A percentile compares a stretch with the other conserved stretches of the same genome.
These are phyloP conservation scores for Dictyostelium purpureum DNA, from an alignment of 78 protist species.

Conservation along the genomic window DNA sequence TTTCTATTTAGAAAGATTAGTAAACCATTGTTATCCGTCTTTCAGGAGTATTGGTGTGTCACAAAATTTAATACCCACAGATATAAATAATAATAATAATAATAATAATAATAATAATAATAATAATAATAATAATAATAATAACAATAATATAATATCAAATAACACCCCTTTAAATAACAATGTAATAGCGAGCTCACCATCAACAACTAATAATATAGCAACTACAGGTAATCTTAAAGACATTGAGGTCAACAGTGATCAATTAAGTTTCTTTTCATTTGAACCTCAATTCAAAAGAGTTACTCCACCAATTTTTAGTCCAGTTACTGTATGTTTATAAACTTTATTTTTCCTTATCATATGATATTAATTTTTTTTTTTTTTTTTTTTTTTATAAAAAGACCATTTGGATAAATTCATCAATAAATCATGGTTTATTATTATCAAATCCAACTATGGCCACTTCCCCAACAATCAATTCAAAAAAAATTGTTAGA, in stretches of 20 bases:
- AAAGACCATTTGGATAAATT: slow-evolving; percentile 63
- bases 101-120: background rate
- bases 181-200: background rate
- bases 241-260: background rate
- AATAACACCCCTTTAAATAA: background rate
- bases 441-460: slow-evolving; percentile 18
- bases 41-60: slow-evolving; percentile 61
- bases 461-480: background rate
- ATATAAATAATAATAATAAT: background rate
- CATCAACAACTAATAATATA: background rate
- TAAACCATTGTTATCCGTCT: slow-evolving; percentile 56
- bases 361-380: background rate
- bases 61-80: slow-evolving; percentile 21
- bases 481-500: slow-evolving; percentile 45
- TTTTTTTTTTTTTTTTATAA: background rate
- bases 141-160: background rate
- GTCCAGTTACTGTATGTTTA: slow-evolving; percentile 31
- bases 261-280: slow-evolving; percentile 50
- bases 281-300: slow-evolving; percentile 61
- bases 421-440: slow-evolving; percentile 43
- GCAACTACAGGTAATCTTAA: background rate
- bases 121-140: background rate
- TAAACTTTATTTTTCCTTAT: background rate
- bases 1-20: slow-evolving; percentile 46
- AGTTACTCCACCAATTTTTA: slow-evolving; percentile 39